Conservation (phyloP, 768 basidiomycete genomes). For the Trametes punicea region DNA sequence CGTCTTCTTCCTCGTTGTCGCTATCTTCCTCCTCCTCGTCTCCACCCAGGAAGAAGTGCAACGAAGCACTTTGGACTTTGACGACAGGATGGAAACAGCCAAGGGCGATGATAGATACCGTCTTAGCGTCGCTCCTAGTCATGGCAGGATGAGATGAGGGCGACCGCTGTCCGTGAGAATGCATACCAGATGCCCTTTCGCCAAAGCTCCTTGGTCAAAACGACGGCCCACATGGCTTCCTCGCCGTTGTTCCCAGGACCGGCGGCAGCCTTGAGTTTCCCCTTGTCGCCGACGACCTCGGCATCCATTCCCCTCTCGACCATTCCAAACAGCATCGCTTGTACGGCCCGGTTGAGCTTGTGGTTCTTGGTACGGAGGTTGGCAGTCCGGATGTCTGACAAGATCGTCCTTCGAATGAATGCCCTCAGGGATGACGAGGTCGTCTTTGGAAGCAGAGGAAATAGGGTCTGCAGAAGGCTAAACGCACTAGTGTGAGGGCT, state of each 20-base stretch:
- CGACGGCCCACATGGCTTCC: constrained; percentile 97
- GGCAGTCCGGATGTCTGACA: constrained; percentile 89
- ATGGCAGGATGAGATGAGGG: background rate
- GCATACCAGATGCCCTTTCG: constrained; percentile 82
- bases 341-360: constrained; percentile 93
- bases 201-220: constrained; percentile 93
- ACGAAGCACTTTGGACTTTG: constrained; percentile 91
- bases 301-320: constrained; percentile 88
- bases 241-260: constrained; percentile 50
- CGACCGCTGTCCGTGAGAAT: background rate
- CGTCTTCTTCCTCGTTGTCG: constrained; percentile 60
- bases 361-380: constrained; percentile 89
- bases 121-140: constrained; percentile 81
- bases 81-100: constrained; percentile 91
- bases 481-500: background rate
- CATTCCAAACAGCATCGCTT: constrained; percentile 95
- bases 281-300: constrained; percentile 81
- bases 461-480: constrained; percentile 87
- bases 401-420: constrained; percentile 89
- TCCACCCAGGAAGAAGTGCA: constrained; percentile 95
- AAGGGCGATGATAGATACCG: constrained; percentile 86
- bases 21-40: constrained; percentile 74
- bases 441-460: constrained; percentile 93
- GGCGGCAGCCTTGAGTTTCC: constrained; percentile 51
- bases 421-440: constrained; percentile 80